Conservation (phyloP, 1,284 basidiomycete species). For the Malassezia slooffiae region DNA sequence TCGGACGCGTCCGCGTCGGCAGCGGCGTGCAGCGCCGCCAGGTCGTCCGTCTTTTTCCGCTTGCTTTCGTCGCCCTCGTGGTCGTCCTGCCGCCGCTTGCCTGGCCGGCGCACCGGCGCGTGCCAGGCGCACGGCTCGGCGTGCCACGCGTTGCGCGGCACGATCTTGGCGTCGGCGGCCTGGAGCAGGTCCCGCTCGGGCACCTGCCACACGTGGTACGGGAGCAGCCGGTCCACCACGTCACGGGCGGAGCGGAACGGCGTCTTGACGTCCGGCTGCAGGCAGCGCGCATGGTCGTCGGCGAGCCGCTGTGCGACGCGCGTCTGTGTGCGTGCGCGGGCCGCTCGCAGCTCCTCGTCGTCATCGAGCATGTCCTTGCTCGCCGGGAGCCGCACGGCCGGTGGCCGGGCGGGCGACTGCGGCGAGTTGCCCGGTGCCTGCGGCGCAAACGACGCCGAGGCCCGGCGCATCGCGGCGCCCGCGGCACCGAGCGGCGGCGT, state of each 20-base stretch:
- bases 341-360: constrained; percentile 9
- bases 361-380: constrained; percentile 12
- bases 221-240: constrained; percentile 30
- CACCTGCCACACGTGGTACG: constrained; percentile 42
- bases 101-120: constrained; percentile 12
- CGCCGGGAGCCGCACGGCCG: constrained; percentile 5
- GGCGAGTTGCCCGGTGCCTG: background rate
- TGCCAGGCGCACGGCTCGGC: constrained; percentile 9
- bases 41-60: background rate
- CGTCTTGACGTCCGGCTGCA: constrained; percentile 27
- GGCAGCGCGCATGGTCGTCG: constrained; percentile 24
- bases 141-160: background rate
- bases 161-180: constrained; percentile 1
- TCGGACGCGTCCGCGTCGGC: constrained; percentile 18
- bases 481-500: too few relatives aligned
- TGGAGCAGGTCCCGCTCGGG: constrained; percentile 30
- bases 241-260: constrained; percentile 29
- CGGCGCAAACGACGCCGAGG: too few relatives aligned
- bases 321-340: constrained; percentile 7
- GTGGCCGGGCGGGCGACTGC: background rate
- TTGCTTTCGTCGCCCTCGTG: constrained; percentile 3
- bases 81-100: constrained; percentile 16
- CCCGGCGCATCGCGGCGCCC: too few relatives aligned
- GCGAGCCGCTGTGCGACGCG: background rate
- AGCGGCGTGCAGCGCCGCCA: background rate